A percentile compares a stretch with the other conserved stretches of the same genome.
Evolutionary conservation across 2,329 filamentous ascomycete species (phyloP).

Genomic region (Emmonsiellopsis sp.): DNA sequence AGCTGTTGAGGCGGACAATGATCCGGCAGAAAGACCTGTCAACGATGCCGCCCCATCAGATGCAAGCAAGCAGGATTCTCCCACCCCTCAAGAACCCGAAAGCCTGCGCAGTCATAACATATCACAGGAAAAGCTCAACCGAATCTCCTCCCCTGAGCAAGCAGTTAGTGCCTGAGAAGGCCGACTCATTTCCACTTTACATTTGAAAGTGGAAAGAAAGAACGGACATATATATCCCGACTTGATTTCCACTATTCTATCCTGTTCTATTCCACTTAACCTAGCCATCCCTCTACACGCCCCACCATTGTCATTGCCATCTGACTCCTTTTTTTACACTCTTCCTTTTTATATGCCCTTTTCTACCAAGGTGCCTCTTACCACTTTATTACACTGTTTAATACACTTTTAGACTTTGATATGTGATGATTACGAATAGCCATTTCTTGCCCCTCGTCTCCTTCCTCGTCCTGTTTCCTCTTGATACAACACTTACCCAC

Average conservation of each 20-base stretch:
- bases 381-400: neutral
- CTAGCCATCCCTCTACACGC: neutral
- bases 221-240: neutral
- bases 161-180: slow-evolving; percentile 1
- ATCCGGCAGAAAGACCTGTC: neutral
- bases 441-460: no score
- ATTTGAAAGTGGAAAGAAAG: neutral
- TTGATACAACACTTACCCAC: no score
- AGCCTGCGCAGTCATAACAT: neutral
- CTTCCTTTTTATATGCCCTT: neutral
- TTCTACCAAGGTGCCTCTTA: neutral
- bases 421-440: neutral
- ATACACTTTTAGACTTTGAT: neutral
- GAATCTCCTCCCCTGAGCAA: neutral
- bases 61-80: neutral
- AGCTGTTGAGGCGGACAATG: neutral
- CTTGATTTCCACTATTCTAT: neutral
- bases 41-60: neutral
- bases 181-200: neutral
- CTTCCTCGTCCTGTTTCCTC: no score
- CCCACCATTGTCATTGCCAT: neutral
- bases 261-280: no score
- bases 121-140: slow-evolving; percentile 3
- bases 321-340: neutral
- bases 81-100: neutral